Base-by-base conservation (phyloP, 352 stramenopile species). In the Pelagophyceae sp. region DNA sequence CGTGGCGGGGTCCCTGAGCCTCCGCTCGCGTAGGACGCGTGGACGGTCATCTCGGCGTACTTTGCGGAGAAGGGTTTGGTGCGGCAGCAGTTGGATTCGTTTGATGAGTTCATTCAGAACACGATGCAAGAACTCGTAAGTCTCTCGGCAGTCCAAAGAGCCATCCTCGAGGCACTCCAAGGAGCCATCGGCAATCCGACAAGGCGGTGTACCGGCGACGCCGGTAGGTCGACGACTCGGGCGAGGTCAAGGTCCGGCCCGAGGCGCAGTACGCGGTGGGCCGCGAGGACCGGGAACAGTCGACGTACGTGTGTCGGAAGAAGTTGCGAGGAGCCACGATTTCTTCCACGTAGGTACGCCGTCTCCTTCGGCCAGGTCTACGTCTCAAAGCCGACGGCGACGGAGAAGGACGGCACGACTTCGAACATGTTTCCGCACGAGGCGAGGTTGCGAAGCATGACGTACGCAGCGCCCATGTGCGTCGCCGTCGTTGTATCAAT, bases 91-190 rank as follows among this genome's bases (percentile, higher is more conserved):
- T 86, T 99, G 37, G 97, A 99, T 83, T 99, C 95, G 58, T 99
- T 99, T 86, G 96, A 99, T 83, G 94, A 98, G 88, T 99, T 99
- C 84, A 98, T 99, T 81, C 94, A 98, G 88, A 98, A 98, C 85
- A 98, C 94, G 6, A 99, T 99, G 94, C 95, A 99, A 86, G 95
- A 99, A 86, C 86, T 99, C 60, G 95, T n/a, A n/a, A n/a, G n/a
- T n/a, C n/a, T n/a, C n/a, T n/a, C n/a, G n/a, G n/a, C n/a, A n/a
- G n/a, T n/a, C n/a, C n/a, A n/a, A n/a, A n/a, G n/a, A n/a, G n/a
- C n/a, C n/a, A n/a, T n/a, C n/a, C n/a, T n/a, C n/a, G n/a, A n/a
- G n/a, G n/a, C n/a, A n/a, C n/a, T n/a, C n/a, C n/a, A n/a, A n/a
- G n/a, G n/a, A n/a, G n/a, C n/a, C n/a, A n/a, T n/a, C n/a, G n/a